These are phyloP conservation scores for Pascua guehoae DNA, from an alignment of 1,284 basidiomycete genomes.

Conservation along the genomic window DNA sequence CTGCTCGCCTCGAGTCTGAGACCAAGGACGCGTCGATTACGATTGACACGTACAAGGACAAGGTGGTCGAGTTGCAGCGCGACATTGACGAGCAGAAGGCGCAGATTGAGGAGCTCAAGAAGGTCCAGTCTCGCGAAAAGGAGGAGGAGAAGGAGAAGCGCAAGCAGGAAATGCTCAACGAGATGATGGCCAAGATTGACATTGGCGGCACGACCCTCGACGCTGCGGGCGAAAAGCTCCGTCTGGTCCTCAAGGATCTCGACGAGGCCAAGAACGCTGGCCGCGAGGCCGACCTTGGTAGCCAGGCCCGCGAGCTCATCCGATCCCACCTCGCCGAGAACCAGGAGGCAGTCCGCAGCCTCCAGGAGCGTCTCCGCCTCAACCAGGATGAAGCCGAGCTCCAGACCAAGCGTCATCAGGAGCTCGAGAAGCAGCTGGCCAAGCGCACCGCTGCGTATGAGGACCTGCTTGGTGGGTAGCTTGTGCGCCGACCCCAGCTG, in stretches of 20 bases:
- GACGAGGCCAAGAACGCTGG: conserved; percentile 23
- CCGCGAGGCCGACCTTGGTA: conserved; percentile 58
- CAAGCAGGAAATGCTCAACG: conserved; percentile 99
- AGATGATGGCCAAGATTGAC: conserved; percentile 99
- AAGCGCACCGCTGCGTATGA: conserved; percentile 91
- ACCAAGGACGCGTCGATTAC: conserved; percentile 92
- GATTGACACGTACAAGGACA: conserved; percentile 94
- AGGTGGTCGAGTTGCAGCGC: conserved; percentile 78
- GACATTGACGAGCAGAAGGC: conserved; percentile 89
- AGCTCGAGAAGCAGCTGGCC: conserved; percentile 77
- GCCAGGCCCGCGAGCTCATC: conserved; percentile 55
- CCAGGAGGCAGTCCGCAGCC: conserved; percentile 79
- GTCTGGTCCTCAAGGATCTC: conserved; percentile 37
- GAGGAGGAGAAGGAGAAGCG: conserved; percentile 98
- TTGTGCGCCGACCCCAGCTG: conserved; percentile 4
- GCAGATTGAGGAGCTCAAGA: conserved; percentile 74
- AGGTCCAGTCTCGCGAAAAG: conserved; percentile 76
- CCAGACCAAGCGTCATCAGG: conserved; percentile 74
- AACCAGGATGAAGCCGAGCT: conserved; percentile 90
- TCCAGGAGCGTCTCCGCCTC: conserved; percentile 81
- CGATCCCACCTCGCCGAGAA: conserved; percentile 85
- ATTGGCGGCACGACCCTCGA: conserved; percentile 49
- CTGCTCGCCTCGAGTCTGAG: conserved; percentile 90
- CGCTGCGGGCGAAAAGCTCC: conserved; percentile 39
- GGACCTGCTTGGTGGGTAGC: conserved; percentile 73